Evolutionary conservation across 1,139 yeast species (phyloP), one percentile per base, ranked within the genome.

Genomic region (Geotrichum reessii): DNA sequence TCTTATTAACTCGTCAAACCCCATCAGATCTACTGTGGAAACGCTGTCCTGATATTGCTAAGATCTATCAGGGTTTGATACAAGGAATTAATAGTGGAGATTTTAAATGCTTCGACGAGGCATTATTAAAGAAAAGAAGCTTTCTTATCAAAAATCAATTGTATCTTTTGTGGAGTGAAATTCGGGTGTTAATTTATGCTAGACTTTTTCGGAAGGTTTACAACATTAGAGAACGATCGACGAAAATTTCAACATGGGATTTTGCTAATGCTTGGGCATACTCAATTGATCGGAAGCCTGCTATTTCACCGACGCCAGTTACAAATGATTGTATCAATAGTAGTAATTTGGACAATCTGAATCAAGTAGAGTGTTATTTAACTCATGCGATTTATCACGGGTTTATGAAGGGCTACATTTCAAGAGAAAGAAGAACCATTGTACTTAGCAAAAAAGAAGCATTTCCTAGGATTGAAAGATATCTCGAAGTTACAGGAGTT

Each of bases 351-450:
- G 61, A 61, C 27, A 59, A 61, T 21, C 64, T 74, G 40, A 86
- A 83, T 64, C 85, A 83, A 55, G 77, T 86, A 5, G 97, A 92
- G 72, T 84, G 95, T 63, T 72, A 81, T 27, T 66, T 91, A 48
- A 92, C 97, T 0, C 81, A 81, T 59, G 73, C 87, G 65, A 89
- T 92, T 19, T 76, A 79, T 55, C 73, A 72, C 50, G 88, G 89
- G 11, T 74, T 74, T 58, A 76, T 91, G 61, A 90, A 87, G 73
- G 98, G 97, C 0, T 92, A 91, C 71, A 74, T 92, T 25, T 87
- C 96, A 7, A 95, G 89, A 68, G 81, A 83, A 17, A 83, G 87
- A 65, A 76, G 82, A 57, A 86, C 88, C 61, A 75, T 91, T 31
- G 97, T 92, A 17, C 73, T 92, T 59, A 86, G 95, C 65, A 88